These are phyloP conservation scores for Gynostemma pentaphyllum DNA, from an alignment of 306 rosid species.

Conservation along the genomic window DNA sequence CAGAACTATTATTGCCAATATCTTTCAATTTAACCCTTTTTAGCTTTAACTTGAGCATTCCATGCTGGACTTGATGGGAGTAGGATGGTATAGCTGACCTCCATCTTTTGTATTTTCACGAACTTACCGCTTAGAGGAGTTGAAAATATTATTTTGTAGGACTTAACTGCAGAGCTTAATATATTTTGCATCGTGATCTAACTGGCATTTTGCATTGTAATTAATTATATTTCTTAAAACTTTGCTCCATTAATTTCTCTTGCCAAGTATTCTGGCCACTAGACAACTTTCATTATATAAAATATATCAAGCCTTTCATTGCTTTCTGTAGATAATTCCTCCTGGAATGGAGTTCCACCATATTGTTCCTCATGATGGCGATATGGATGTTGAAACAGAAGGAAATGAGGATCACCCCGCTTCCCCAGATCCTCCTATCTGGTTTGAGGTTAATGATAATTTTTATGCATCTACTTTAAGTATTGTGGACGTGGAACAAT, in stretches of 20 bases:
- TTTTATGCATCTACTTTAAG: slow-evolving; percentile 19
- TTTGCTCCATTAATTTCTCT: slow-evolving; percentile 5
- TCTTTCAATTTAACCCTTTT: neutral
- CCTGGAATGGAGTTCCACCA: slow-evolving; percentile 99
- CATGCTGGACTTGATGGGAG: neutral
- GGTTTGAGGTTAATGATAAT: slow-evolving; percentile 74
- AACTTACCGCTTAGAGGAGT: neutral
- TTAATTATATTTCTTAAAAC: neutral
- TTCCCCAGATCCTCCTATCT: slow-evolving; percentile 81
- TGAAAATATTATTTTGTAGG: neutral
- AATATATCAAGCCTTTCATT: slow-evolving; percentile 12
- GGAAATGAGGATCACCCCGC: slow-evolving; percentile 78
- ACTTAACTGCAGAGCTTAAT: neutral
- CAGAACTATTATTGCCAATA: neutral
- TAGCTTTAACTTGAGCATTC: neutral
- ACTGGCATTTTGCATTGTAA: neutral
- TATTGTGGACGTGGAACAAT: slow-evolving; percentile 15
- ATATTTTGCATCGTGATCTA: neutral
- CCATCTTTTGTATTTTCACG: neutral
- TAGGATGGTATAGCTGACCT: neutral
- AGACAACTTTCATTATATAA: slow-evolving; percentile 10
- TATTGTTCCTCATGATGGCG: slow-evolving; percentile 81
- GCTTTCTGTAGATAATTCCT: slow-evolving; percentile 60
- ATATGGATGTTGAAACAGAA: slow-evolving; percentile 77
- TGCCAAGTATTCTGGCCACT: slow-evolving; percentile 3